Conservation (phyloP, 192 early-diverging fungal species). For the Backusella westeae region DNA sequence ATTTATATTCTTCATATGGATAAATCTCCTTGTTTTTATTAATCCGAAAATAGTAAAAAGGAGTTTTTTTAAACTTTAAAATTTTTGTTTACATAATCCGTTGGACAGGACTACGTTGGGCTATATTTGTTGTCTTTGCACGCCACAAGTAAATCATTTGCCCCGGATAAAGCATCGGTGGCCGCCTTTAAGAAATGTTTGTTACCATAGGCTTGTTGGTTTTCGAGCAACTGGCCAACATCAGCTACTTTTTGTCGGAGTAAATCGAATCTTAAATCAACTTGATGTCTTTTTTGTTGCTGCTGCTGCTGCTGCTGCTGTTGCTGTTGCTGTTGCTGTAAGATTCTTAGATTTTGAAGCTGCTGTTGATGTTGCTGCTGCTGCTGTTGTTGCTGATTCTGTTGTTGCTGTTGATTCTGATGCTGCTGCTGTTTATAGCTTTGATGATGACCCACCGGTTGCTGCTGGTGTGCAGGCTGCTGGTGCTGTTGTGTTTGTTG, state of each 20-base stretch:
- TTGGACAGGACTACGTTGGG: not conserved
- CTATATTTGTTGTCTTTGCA: slow-evolving; percentile 7
- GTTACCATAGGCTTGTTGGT: slow-evolving; percentile 22
- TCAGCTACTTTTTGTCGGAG: slow-evolving; percentile 20
- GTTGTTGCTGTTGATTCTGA: not conserved
- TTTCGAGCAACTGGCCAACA: slow-evolving; percentile 22
- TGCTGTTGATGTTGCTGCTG: not conserved
- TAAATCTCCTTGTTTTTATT: not conserved
- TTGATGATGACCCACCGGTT: not conserved
- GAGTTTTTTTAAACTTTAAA: not conserved
- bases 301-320: not conserved
- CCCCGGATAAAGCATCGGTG: slow-evolving; percentile 22
- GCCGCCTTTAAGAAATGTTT: slow-evolving; percentile 28
- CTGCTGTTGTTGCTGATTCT: not conserved
- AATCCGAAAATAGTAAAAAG: not conserved
- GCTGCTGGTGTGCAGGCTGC: not conserved
- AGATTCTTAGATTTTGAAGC: not conserved
- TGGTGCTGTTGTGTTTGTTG: not conserved
- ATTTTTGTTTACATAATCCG: slow-evolving; percentile 16
- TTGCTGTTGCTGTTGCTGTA: slow-evolving; percentile 7
- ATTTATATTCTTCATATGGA: not conserved
- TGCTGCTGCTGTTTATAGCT: not conserved
- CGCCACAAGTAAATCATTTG: slow-evolving; percentile 28
- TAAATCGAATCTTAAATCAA: slow-evolving; percentile 27
- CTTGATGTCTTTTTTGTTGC: slow-evolving; percentile 12